phyloP scores from a whole-genome alignment of 805 yeast species.

The Wickerhamomyces subpelliculosus region DNA sequence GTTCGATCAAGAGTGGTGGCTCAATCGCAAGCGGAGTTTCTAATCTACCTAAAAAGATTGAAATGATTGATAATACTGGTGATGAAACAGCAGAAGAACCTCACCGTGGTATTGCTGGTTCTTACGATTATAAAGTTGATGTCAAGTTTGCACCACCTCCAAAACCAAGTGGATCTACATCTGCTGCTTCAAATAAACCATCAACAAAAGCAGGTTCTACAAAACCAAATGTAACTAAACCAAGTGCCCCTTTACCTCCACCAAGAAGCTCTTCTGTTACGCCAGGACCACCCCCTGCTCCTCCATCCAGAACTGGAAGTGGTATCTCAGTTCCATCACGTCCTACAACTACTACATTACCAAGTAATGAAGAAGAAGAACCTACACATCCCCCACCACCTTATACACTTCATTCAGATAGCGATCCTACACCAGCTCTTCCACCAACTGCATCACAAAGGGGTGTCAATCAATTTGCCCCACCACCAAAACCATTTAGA shows the following conservation, averaged over 20 bases:
- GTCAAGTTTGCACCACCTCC: constrained; percentile 36
- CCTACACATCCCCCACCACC: not conserved
- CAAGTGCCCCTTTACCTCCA: constrained; percentile 1
- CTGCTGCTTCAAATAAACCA: constrained; percentile 8
- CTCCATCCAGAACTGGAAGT: not conserved
- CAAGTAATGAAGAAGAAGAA: not conserved
- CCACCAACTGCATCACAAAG: not conserved
- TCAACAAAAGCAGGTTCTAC: constrained; percentile 1
- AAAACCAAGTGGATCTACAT: constrained; percentile 21
- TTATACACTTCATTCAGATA: not conserved
- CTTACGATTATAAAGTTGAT: constrained; percentile 26
- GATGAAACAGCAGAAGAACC: constrained; percentile 8
- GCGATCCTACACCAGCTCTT: not conserved
- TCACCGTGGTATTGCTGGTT: constrained; percentile 26
- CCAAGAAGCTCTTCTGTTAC: not conserved
- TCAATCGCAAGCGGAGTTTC: not conserved
- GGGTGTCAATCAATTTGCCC: constrained; percentile 19
- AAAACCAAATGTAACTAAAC: constrained; percentile 3
- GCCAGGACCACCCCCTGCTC: not conserved
- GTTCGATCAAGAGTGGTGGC: not conserved
- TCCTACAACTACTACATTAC: no score
- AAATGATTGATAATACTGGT: not conserved
- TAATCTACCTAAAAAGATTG: not conserved
- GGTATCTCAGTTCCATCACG: constrained; percentile 1
- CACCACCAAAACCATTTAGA: constrained; percentile 23